A percentile compares a stretch with the other conserved stretches of the same genome.
Evolutionary conservation across 192 early-diverging fungal species (phyloP).

Genomic region (Coemansia sp.): DNA sequence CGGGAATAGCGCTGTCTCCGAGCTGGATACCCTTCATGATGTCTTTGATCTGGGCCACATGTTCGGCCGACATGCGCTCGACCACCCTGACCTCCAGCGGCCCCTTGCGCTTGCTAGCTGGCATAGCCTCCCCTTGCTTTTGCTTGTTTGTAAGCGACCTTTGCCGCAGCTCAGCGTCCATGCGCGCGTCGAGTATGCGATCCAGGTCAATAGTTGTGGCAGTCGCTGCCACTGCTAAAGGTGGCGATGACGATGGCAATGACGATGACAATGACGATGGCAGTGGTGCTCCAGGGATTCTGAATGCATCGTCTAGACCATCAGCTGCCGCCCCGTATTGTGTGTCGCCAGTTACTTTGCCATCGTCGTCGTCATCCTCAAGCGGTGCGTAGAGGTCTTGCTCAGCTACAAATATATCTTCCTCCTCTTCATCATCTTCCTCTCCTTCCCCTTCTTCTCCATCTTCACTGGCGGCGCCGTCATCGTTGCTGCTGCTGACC

Average conservation of each 20-base stretch:
- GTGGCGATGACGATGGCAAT: no score
- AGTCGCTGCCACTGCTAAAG: no score
- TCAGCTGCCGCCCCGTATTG: no score
- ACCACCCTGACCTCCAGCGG: slow-evolving; percentile 19
- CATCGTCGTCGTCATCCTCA: slow-evolving; percentile 10
- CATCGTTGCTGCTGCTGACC: background rate
- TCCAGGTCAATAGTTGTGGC: slow-evolving; percentile 17
- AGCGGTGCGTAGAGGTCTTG: slow-evolving; percentile 17
- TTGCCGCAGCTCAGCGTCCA: slow-evolving; percentile 10
- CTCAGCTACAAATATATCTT: slow-evolving; percentile 28
- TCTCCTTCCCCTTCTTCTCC: background rate
- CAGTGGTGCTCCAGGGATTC: no score
- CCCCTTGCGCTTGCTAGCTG: background rate
- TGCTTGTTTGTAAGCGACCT: background rate
- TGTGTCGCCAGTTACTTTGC: no score
- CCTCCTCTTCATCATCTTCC: slow-evolving; percentile 4
- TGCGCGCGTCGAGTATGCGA: slow-evolving; percentile 12
- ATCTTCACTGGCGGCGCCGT: background rate
- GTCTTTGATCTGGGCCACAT: slow-evolving; percentile 28
- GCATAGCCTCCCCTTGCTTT: background rate
- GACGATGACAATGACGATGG: background rate
- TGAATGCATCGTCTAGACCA: background rate
- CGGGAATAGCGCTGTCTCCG: slow-evolving; percentile 28
- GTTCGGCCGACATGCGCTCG: slow-evolving; percentile 29
- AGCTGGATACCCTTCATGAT: slow-evolving; percentile 45